Conservation (phyloP, 352 stramenopile genomes). For the Globisporangium heterothallicum region DNA sequence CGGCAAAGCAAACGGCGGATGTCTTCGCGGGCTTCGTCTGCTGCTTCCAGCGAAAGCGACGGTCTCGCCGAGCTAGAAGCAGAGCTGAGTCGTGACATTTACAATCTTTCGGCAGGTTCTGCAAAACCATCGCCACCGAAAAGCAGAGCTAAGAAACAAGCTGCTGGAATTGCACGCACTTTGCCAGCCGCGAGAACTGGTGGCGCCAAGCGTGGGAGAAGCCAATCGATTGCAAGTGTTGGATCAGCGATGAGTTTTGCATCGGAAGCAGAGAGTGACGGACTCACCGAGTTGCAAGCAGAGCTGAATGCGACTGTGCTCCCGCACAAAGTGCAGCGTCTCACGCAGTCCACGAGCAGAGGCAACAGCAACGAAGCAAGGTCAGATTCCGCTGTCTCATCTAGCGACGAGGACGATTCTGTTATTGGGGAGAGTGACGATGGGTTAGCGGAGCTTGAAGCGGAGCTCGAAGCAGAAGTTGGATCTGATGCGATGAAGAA, state of each 20-base stretch:
- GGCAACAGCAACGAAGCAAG: background rate
- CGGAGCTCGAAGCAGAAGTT: slow-evolving; percentile 14
- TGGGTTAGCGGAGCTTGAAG: slow-evolving; percentile 15
- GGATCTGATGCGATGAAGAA: slow-evolving; percentile 2
- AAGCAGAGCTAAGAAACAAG: background rate
- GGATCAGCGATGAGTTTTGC: background rate
- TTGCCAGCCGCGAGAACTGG: background rate
- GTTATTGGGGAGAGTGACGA: slow-evolving; percentile 12
- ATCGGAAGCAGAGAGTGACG: slow-evolving; percentile 10
- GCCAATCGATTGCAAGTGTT: slow-evolving; percentile 3
- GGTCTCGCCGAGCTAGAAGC: slow-evolving; percentile 41
- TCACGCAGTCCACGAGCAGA: background rate
- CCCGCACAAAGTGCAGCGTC: background rate
- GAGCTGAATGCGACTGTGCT: slow-evolving; percentile 16
- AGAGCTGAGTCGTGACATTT: slow-evolving; percentile 23
- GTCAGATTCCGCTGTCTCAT: background rate
- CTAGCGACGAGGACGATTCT: background rate
- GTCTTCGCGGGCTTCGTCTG: slow-evolving; percentile 7
- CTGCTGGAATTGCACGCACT: background rate
- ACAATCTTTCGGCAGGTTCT: background rate
- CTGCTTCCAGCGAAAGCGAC: slow-evolving; percentile 25
- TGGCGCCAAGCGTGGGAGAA: background rate
- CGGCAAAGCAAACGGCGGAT: background rate
- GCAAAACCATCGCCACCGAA: background rate
- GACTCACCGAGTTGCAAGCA: slow-evolving; percentile 28